Evolutionary conservation across 1,284 basidiomycete genomes (phyloP).

Genomic region (Spongispora temasekensis): DNA sequence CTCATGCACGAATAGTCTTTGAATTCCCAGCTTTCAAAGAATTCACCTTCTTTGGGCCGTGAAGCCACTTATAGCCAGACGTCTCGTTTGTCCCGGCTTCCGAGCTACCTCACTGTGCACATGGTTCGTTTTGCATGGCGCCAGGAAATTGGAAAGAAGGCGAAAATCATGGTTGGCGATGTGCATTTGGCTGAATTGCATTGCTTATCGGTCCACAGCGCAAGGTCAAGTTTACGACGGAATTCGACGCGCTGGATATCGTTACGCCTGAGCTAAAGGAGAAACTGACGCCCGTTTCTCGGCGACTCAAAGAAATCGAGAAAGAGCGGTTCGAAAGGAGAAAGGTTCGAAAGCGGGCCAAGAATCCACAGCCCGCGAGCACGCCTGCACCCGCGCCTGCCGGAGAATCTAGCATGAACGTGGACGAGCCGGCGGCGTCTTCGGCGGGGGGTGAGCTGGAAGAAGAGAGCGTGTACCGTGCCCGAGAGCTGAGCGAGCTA

Average conservation of each 20-base stretch:
- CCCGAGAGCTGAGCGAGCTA: conserved; percentile 66
- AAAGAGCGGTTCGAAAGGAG: conserved; percentile 84
- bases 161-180: conserved; percentile 81
- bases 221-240: conserved; percentile 90
- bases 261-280: conserved; percentile 77
- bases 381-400: conserved; percentile 39
- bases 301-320: conserved; percentile 76
- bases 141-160: conserved; percentile 87
- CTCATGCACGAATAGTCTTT: conserved; percentile 59
- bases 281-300: conserved; percentile 71
- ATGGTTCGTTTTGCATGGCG: conserved; percentile 98
- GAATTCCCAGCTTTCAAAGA: conserved; percentile 86
- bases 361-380: conserved; percentile 38
- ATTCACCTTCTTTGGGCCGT: conserved; percentile 76
- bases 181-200: not conserved
- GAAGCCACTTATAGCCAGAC: conserved; percentile 85
- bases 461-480: conserved; percentile 60
- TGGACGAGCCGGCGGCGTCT: conserved; percentile 28
- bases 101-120: conserved; percentile 83
- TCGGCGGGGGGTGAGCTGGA: conserved; percentile 48
- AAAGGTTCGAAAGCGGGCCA: conserved; percentile 79
- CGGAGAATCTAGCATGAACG: conserved; percentile 28
- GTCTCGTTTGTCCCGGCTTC: conserved; percentile 83
- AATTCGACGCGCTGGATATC: conserved; percentile 87
- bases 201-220: conserved; percentile 49